Conservation (phyloP, 768 basidiomycete species). For the Pleurotus citrinopileatus region DNA sequence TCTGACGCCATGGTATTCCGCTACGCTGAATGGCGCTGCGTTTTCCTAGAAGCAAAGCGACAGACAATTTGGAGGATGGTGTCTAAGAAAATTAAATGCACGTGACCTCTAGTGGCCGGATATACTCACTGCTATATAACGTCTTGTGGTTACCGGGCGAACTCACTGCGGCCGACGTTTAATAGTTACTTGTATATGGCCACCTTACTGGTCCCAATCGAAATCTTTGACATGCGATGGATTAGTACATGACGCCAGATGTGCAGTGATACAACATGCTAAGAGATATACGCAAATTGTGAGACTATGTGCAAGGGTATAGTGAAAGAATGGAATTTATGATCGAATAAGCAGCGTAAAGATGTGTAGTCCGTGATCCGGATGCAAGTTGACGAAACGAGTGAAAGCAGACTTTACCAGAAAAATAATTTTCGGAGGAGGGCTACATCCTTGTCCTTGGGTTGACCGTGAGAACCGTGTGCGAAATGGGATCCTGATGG, state of each 20-base stretch:
- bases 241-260: slow-evolving; percentile 5
- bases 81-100: too few relatives aligned
- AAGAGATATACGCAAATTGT: slow-evolving; percentile 11
- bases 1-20: slow-evolving; percentile 41
- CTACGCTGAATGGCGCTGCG: too few relatives aligned
- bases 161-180: too few relatives aligned
- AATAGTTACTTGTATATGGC: too few relatives aligned
- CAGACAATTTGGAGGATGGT: too few relatives aligned
- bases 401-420: slow-evolving; percentile 21
- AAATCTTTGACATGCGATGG: too few relatives aligned
- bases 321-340: slow-evolving; percentile 4
- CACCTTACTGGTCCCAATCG: too few relatives aligned
- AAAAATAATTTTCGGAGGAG: slow-evolving; percentile 52
- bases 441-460: slow-evolving; percentile 43
- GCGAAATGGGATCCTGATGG: slow-evolving; percentile 19
- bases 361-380: slow-evolving; percentile 13
- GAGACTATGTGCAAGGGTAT: slow-evolving; percentile 1
- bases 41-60: too few relatives aligned
- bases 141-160: too few relatives aligned
- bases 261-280: slow-evolving; percentile 11
- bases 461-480: slow-evolving; percentile 19
- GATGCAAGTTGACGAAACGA: neutral
- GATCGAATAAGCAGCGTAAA: slow-evolving; percentile 8
- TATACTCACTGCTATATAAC: too few relatives aligned
- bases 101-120: too few relatives aligned